Base-by-base conservation (phyloP, 345 rosid species). In the Firmiana major region DNA sequence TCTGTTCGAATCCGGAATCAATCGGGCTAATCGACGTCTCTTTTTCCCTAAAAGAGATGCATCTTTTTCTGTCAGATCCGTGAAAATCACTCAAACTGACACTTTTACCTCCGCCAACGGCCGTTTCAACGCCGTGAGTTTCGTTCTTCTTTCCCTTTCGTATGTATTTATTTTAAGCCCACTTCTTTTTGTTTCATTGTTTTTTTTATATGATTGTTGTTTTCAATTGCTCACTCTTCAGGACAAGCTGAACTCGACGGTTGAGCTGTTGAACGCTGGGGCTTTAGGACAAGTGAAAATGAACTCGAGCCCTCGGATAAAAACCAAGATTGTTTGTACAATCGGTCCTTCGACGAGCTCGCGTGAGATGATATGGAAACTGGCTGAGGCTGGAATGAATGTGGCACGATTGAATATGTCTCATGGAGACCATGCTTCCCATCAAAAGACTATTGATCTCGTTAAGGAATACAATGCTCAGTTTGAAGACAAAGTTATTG, bases 361-460 rank as follows among this genome's bases (percentile, higher is more conserved):
- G 15, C 89, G 92, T 1, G 98, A 92, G 67, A 96, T 96, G 97
- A 92, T 96, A 63, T 96, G 99, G 99, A 96, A 92, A 78, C 89
- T 96, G 59, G 97, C 97, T 0, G 98, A 91, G 81, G 82, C 87
- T 16, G 98, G 98, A 79, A 93, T 93, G 98, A 92, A 96, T 59
- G 98, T 96, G 79, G 98, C 99, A 38, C 94, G 97, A 28, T 82
- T 96, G 78, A 96, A 96, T 78, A 93, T 93, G 98, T 96, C 98
- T 0, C 98, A 96, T 82, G 99, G 99, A 22, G 97, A 96, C 81
- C 97, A 93, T 89, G 83, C 90, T 64, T 93, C 99, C 26, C 99
- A 93, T 77, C 86, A 89, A 91, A 91, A 82, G 71, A 93, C 94
- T 22, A 91, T 96, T 57, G 94, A 96, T 85, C 81, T 96, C 5